Evolutionary conservation across 345 rosid genomes (phyloP), one percentile per base, ranked within the genome.

Genomic region (Isatis tinctoria): DNA sequence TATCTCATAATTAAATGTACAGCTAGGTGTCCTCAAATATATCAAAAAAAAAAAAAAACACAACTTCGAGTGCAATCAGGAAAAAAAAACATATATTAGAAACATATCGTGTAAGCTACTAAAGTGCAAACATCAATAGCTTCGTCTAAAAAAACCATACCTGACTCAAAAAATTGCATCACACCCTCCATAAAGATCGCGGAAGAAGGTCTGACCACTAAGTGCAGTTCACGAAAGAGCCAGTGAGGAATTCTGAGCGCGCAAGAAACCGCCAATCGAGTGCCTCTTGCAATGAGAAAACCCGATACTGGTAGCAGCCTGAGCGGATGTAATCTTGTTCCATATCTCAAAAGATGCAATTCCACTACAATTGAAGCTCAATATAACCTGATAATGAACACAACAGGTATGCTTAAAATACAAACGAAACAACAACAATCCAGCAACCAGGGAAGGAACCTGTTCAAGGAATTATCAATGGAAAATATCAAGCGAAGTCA

Each of bases 161-260:
- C 84, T 85, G 79, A 74, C 72, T 76, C 81, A 91, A 80, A 78
- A 32, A 74, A 60, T 80, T 80, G 89, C 94, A 88, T 85, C 82
- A 83, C 81, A 79, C 81, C 87, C 83, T 79, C 83, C 61, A 63
- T 47, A 73, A 80, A 74, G 82, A 70, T 85, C 71, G 78, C 77
- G 54, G 37, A 80, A 58, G 69, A 61, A 68, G 80, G 77, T 69
- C 76, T 6, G 79, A 73, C 57, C 76, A 79, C 91, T 89, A 94
- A 68, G 98, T 94, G 87, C 97, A 87, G 80, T 94, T 94, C 71
- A 94, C 86, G 74, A 91, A 89, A 82, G 91, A 87, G 78, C 85
- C 88, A 85, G 83, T 75, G 64, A 88, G 88, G 68, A 86, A 88
- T 81, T 85, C 90, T 80, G 95, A 85, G 77, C 60, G 81, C 58